Base-by-base conservation (phyloP, 495 filamentous ascomycete genomes). In the Parathielavia appendiculata region DNA sequence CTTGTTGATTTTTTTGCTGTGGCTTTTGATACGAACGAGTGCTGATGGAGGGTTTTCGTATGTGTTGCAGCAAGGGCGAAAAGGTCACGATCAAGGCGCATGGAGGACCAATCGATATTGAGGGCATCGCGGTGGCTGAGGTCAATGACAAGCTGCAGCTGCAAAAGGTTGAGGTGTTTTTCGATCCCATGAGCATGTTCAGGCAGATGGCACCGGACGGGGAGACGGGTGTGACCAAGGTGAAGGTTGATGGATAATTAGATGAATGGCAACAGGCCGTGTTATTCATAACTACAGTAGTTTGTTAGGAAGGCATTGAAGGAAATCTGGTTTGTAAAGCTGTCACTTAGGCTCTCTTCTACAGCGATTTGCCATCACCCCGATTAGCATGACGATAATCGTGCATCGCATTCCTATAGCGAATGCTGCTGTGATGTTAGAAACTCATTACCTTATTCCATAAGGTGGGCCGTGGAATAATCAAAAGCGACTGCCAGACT, bases 101-200 rank as follows among this genome's bases (percentile, higher is more conserved):
- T 53, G 79, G 79, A 19, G 73, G 75, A 1, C 55, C 61, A 5
- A 81, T 82, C 55, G 75, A 81, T 46, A 72, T 76, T 23, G 65
- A 69, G 61, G 82, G 83, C 5, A 70, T 86, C 20, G 82, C 79
- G 0, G 73, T 85, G 17, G 83, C 83, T 11, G 68, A 76, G 40
- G 80, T 87, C 32, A 79, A 86, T 63, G 79, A 84, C 40, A 76
- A 76, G 59, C 61, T 86, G 57, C 74, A 80, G 58, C 60, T 86
- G 9, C 71, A 80, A 63, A 76, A 68, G 35, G 68, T 86, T 16
- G 79, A 86, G 56, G 83, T 83, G 8, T 87, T 79, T 73, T 86
- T 81, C 57, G 84, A 86, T 58, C 82, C 84, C 1, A 68, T 83
- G 63, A 75, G 81, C 39, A 86, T 86, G 83, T 86, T 87, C 62